Evolutionary conservation across 345 rosid species (phyloP), one percentile per base, ranked within the genome.

Genomic region (Eucalyptus microcorys): DNA sequence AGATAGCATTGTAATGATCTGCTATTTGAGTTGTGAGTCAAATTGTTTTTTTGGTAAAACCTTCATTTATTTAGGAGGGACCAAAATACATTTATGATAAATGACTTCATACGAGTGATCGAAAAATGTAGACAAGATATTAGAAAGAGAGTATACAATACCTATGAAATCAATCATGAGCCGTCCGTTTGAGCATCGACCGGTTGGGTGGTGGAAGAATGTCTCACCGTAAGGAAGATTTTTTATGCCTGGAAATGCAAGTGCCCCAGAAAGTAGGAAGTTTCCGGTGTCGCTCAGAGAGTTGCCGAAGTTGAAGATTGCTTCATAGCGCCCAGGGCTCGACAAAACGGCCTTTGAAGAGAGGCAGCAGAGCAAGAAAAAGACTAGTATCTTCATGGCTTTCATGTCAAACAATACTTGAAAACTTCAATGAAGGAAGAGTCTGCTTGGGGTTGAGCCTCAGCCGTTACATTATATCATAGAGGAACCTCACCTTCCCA

Each of bases 191-290:
- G 81, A 71, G 26, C 81, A 71, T 71, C 81, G 92, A 14, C 96
- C 95, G 5, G 96, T 94, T 49, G 96, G 68, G 30, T 47, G 95
- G 50, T 88, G 88, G 34, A 95, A 95, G 90, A 93, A 95, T 59
- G 96, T 95, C 91, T 91, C 80, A 2, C 95, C 96, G 5, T 94
- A 95, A 2, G 96, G 97, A 42, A 83, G 93, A 87, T 90, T 91
- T 47, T 89, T 93, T 10, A 68, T 68, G 43, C 11, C 45, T 34
- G 81, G 81, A 34, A 34, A 71, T 71, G 81, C 45, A 2, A 71
- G 45, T 15, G 45, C 81, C 81, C 81, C 81, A 5, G 81, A 71
- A 34, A 71, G 81, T 13, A 37, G 81, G 26, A 71, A 71, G 26
- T 71, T 71, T 19, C 81, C 45, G 4, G 81, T 71, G 81, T 71